phyloP scores from a whole-genome alignment of 257 asterid genomes.

The Nicotiana attenuata region DNA sequence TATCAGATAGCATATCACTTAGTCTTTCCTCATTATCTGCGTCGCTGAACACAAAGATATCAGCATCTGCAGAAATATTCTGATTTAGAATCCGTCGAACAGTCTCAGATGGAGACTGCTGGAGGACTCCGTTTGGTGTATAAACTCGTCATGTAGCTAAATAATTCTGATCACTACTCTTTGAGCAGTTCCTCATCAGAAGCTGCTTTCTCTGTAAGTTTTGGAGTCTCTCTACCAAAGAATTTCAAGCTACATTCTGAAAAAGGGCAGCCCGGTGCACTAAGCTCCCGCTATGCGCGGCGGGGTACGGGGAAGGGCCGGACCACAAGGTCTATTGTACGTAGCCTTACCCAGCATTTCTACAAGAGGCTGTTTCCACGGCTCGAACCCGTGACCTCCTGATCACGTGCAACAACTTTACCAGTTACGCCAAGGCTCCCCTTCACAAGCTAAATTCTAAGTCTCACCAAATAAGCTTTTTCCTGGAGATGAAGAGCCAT shows the following conservation, averaged over 20 bases:
- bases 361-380: too few relatives aligned
- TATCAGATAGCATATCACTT: conserved; percentile 21
- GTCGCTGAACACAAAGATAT: conserved; percentile 14
- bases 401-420: too few relatives aligned
- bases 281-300: too few relatives aligned
- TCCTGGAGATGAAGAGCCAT: conserved; percentile 25
- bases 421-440: too few relatives aligned
- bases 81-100: conserved; percentile 5
- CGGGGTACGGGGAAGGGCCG: too few relatives aligned
- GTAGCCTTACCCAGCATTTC: too few relatives aligned
- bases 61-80: conserved; percentile 9
- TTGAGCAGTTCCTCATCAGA: conserved; percentile 25
- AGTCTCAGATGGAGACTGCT: not conserved
- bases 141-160: conserved; percentile 16
- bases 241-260: conserved; percentile 18
- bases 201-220: conserved; percentile 17
- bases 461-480: conserved; percentile 11
- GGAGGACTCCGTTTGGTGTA: conserved; percentile 10
- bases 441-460: conserved; percentile 17
- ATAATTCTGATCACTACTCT: conserved; percentile 28
- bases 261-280: too few relatives aligned
- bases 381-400: too few relatives aligned
- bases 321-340: too few relatives aligned
- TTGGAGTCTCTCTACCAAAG: too few relatives aligned
- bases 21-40: conserved; percentile 23